Conservation (phyloP, 495 filamentous ascomycete species). For the Lepraria neglecta region DNA sequence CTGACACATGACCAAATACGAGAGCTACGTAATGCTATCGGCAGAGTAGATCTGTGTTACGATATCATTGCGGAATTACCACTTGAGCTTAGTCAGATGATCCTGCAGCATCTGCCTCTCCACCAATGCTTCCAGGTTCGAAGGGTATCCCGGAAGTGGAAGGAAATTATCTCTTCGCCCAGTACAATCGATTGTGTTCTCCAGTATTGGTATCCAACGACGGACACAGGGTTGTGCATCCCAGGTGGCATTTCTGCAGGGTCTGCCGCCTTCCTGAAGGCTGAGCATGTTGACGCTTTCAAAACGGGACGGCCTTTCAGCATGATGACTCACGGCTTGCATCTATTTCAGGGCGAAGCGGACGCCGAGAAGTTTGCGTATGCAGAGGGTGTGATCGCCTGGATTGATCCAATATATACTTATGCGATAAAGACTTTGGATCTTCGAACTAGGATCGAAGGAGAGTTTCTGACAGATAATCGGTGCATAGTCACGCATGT, state of each 20-base stretch:
- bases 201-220: not conserved
- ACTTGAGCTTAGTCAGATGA: conserved; percentile 11
- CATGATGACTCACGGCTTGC: not conserved
- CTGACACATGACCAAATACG: conserved; percentile 12
- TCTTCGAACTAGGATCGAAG: not conserved
- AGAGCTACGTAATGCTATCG: not conserved
- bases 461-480: not conserved
- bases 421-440: not conserved
- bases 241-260: not conserved
- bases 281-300: conserved; percentile 21
- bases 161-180: conserved; percentile 7
- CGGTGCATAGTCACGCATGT: not conserved
- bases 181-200: not conserved
- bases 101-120: conserved; percentile 20
- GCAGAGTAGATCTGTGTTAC: not conserved
- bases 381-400: conserved; percentile 5
- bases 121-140: conserved; percentile 16
- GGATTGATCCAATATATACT: not conserved
- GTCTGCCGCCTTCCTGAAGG: not conserved
- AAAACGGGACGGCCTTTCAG: conserved; percentile 19
- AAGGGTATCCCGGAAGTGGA: conserved; percentile 22
- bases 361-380: not conserved
- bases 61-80: conserved; percentile 23
- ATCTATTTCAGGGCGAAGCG: not conserved
- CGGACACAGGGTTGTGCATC: not conserved